These are phyloP conservation scores for Marasmius sp. DNA, from an alignment of 1,284 basidiomycete genomes.

Conservation along the genomic window DNA sequence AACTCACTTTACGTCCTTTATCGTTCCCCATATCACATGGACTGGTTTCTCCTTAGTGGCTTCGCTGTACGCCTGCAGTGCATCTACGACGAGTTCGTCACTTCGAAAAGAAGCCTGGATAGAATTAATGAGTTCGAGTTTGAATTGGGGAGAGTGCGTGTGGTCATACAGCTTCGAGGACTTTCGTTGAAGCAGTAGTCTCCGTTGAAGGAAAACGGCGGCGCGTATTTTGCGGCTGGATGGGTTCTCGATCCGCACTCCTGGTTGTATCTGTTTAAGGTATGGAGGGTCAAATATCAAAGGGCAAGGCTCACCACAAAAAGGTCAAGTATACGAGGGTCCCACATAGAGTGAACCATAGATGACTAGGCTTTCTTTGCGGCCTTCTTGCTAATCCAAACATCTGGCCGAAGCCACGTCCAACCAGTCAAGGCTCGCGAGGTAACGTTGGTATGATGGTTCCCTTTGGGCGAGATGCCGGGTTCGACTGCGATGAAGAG, in stretches of 20 bases:
- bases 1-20: slow-evolving; percentile 16
- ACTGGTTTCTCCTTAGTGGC: slow-evolving; percentile 11
- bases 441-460: slow-evolving; percentile 1
- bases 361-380: slow-evolving; percentile 10
- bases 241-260: slow-evolving; percentile 13
- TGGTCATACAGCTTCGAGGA: slow-evolving; percentile 15
- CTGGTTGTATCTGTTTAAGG: neutral
- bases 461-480: slow-evolving; percentile 12
- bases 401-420: slow-evolving; percentile 15
- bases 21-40: slow-evolving; percentile 16
- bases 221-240: slow-evolving; percentile 12
- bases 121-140: neutral
- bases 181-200: slow-evolving; percentile 14
- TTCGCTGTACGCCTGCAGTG: slow-evolving; percentile 8
- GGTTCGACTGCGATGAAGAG: slow-evolving; percentile 15
- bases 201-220: slow-evolving; percentile 16
- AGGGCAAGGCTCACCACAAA: slow-evolving; percentile 14
- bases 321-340: slow-evolving; percentile 17
- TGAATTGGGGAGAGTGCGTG: neutral
- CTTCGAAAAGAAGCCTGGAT: slow-evolving; percentile 11
- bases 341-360: slow-evolving; percentile 16
- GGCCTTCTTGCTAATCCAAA: slow-evolving; percentile 13
- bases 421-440: slow-evolving; percentile 7
- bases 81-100: slow-evolving; percentile 12
- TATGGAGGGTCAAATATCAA: neutral